These are phyloP conservation scores for Dendrobium catenatum DNA, from an alignment of 106 monocot genomes.

Conservation along the genomic window DNA sequence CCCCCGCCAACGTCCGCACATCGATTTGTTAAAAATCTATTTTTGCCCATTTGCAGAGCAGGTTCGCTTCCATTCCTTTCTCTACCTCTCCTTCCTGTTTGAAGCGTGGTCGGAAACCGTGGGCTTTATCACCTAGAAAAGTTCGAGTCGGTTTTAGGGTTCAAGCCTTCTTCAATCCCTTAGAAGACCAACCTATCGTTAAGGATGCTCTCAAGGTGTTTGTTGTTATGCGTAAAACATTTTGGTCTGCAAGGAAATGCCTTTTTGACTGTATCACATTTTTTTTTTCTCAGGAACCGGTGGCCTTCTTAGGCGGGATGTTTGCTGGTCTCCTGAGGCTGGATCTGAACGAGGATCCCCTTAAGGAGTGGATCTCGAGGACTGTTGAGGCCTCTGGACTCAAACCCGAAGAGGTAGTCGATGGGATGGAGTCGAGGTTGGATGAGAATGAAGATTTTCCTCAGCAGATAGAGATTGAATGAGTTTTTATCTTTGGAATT, in stretches of 20 bases:
- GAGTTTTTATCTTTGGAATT: constrained; percentile 12
- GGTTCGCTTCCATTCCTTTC: background rate
- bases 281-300: constrained; percentile 55
- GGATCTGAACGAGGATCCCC: constrained; percentile 87
- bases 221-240: background rate
- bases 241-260: background rate
- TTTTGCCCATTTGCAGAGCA: constrained; percentile 11
- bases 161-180: constrained; percentile 57
- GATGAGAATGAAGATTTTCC: constrained; percentile 43
- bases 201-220: constrained; percentile 74
- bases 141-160: background rate
- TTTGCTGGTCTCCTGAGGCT: constrained; percentile 89
- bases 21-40: background rate
- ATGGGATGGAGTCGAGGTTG: constrained; percentile 11
- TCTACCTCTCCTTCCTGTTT: background rate
- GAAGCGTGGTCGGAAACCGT: background rate
- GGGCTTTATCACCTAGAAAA: background rate
- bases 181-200: constrained; percentile 61
- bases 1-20: background rate
- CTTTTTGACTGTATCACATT: background rate
- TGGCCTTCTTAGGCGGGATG: constrained; percentile 84
- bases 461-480: constrained; percentile 81
- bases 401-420: constrained; percentile 22
- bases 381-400: constrained; percentile 72
- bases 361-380: constrained; percentile 72